Base-by-base conservation (phyloP, 305 asterid species). In the Vinca major region DNA sequence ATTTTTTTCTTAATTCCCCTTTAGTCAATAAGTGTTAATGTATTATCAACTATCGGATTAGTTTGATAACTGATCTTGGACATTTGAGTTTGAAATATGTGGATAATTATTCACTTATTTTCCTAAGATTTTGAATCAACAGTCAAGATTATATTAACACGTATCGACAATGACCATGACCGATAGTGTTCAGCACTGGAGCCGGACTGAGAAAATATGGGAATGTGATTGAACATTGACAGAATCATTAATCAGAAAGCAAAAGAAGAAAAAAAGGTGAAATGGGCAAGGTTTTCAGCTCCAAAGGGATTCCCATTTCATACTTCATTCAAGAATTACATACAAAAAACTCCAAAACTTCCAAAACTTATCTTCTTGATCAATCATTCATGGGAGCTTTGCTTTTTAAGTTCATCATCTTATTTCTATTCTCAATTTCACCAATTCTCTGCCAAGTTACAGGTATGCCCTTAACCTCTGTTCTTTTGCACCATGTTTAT, bases 381-480 rank as follows among this genome's bases (percentile, higher is more conserved):
- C 84, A 73, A 41, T 26, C 33, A 26, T 71, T 79, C 80, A 77
- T 91, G 98, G 86, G 71, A 1, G 0, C 33, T 55, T 81, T 66
- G 66, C 62, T 67, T 71, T 63, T 76, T n/a, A 62, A 65, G 13
- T 61, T 77, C 55, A 44, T 69, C 58, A 14, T 81, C 58, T 11
- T 83, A 52, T 72, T 80, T 68, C 78, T 79, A 54, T 79, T 80
- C 75, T 73, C 85, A 71, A 60, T 69, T 84, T 81, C 93, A 72
- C 57, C 91, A 69, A 53, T 82, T 70, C 50, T 75, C 14, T 81
- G 81, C 68, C 98, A 92, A 86, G 83, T 86, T 73, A 63, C 98
- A 79, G 94, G 96, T 91, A 75, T 85, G 83, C 68, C 62, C 43
- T 40, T 71, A 14, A 50, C 66, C 20, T 55, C 19, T 52, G 1